Evolutionary conservation across 768 basidiomycete species (phyloP).

Genomic region (Tylopilus sp.): DNA sequence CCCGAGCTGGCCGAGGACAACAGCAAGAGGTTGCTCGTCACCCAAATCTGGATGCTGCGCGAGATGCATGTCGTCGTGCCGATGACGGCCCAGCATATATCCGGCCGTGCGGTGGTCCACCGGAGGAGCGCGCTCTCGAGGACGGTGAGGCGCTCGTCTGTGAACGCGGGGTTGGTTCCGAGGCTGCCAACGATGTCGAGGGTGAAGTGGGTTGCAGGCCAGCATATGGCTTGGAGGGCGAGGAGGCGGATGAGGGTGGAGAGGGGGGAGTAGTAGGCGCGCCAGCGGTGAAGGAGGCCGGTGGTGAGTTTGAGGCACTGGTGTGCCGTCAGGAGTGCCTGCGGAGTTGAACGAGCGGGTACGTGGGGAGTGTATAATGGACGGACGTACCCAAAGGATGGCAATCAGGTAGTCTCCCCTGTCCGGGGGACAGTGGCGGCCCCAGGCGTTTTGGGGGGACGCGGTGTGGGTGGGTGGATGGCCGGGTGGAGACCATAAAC

Average conservation of each 20-base stretch:
- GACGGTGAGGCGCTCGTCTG: conserved; percentile 6
- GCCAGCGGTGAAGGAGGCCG: conserved; percentile 87
- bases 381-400: conserved; percentile 63
- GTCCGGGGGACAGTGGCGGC: conserved; percentile 41
- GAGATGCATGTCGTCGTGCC: conserved; percentile 85
- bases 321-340: conserved; percentile 84
- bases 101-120: conserved; percentile 60
- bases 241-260: conserved; percentile 89
- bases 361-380: neutral
- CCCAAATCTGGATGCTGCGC: conserved; percentile 89
- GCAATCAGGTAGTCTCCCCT: conserved; percentile 65
- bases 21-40: conserved; percentile 84
- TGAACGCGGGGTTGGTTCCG: conserved; percentile 15
- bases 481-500: conserved; percentile 45
- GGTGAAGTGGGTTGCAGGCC: conserved; percentile 89
- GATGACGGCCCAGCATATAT: conserved; percentile 87
- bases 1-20: conserved; percentile 3
- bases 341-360: neutral
- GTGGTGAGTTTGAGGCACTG: conserved; percentile 88
- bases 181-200: conserved; percentile 61
- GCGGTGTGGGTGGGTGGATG: conserved; percentile 5
- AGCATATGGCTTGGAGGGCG: conserved; percentile 93
- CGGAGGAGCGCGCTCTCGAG: conserved; percentile 30
- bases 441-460: conserved; percentile 16
- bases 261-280: conserved; percentile 82